Evolutionary conservation across 1,284 basidiomycete species (phyloP), one percentile per base, ranked within the genome.

Genomic region (Grifola frondosa): DNA sequence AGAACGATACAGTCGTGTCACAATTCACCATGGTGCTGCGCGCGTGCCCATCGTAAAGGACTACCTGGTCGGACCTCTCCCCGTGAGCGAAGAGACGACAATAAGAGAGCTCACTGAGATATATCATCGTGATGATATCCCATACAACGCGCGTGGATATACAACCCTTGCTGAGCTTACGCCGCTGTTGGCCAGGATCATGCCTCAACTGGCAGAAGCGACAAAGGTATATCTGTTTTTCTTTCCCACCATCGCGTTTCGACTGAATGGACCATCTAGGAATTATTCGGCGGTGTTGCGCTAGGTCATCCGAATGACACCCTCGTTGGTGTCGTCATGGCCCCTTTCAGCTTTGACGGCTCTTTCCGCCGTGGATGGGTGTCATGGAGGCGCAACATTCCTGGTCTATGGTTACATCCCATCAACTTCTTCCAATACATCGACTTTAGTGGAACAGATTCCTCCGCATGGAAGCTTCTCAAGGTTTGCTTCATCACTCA

Each of bases 331-430:
- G 72, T 63, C 3, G 69, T 63, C 1, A 60, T 59, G 33, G 77
- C 71, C 0, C 81, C 81, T 1, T 73, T 75, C 53, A 77, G 76
- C 38, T 81, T 77, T 46, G 80, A 83, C 50, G 81, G 81, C 6
- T 63, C 68, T 10, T 84, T 79, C 68, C 70, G 80, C 33, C 70
- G 77, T 9, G 54, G 68, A 13, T 81, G 77, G 79, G 50, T 78
- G 22, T 66, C 67, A 5, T 76, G 74, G 68, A 62, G 70, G 23
- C 65, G 67, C 37, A 78, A 77, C 46, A 59, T 66, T 3, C 64
- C 79, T 5, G 79, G 78, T 0, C 64, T 68, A 0, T 84, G 66
- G 61, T 61, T 84, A 17, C 74, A 76, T 39, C 71, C 78, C 5
- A 56, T 82, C 19, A 74, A 74, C 49, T 74, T 83, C 54, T 79